These are phyloP conservation scores for Pichia sp. DNA, from an alignment of 1,139 yeast genomes.

Conservation along the genomic window DNA sequence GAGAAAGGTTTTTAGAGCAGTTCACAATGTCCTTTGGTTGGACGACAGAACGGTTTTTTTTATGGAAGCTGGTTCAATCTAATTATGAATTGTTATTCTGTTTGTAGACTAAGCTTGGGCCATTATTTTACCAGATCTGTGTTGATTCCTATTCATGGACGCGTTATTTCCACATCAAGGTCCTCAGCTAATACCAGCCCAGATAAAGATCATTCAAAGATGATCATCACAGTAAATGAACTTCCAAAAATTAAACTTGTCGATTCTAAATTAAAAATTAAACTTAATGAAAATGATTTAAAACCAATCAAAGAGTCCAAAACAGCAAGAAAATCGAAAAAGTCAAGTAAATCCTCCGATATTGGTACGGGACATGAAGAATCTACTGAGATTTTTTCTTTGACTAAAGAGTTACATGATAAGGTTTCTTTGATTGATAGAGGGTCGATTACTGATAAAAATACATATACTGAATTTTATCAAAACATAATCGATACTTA, in stretches of 20 bases:
- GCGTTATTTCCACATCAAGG: not conserved
- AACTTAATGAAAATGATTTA: not conserved
- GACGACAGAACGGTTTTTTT: not conserved
- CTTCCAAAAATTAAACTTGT: not conserved
- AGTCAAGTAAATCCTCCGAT: not conserved
- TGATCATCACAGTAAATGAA: conserved; percentile 1
- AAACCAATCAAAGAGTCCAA: not conserved
- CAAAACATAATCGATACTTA: conserved; percentile 36
- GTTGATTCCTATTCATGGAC: not conserved
- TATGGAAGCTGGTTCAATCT: not conserved
- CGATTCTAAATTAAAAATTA: not conserved
- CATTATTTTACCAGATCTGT: not conserved
- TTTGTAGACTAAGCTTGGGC: not conserved
- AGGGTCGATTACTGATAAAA: conserved; percentile 14
- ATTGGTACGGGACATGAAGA: too few species aligned
- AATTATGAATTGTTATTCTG: not conserved
- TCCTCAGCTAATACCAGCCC: not conserved
- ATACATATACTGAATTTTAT: conserved; percentile 26
- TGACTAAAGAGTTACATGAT: too few species aligned
- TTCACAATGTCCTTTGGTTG: not conserved
- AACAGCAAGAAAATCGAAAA: not conserved
- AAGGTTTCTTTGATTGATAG: conserved; percentile 7
- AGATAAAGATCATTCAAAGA: not conserved
- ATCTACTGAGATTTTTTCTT: too few species aligned
- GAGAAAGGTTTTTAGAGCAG: not conserved